Evolutionary conservation across 305 asterid genomes (phyloP).

Genomic region (Solanum chacoense): DNA sequence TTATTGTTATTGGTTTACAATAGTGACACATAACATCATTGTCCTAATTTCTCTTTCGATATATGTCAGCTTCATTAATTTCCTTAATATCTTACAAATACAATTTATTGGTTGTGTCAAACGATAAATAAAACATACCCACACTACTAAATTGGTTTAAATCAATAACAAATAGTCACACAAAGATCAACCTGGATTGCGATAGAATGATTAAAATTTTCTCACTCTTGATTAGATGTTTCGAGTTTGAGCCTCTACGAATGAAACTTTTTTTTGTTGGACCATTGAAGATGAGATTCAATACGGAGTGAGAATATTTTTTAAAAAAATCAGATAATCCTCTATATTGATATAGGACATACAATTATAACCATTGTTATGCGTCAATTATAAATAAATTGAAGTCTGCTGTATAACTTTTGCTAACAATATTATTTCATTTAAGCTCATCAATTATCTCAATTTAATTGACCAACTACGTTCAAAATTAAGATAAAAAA

Average conservation of each 20-base stretch:
- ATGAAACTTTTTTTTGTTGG: background rate
- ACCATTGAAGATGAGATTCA: background rate
- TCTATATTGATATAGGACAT: background rate
- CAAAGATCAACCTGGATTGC: accelerated
- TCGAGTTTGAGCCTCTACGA: background rate
- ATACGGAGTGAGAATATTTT: background rate
- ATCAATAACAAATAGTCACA: background rate
- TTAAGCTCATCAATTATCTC: background rate
- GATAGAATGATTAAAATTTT: background rate
- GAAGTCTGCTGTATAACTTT: background rate
- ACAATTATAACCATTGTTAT: background rate
- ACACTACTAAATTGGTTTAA: background rate
- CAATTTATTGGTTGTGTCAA: background rate
- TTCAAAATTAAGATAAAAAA: background rate
- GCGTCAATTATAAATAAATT: background rate
- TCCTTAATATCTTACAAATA: background rate
- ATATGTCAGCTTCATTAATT: background rate
- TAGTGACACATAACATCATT: background rate
- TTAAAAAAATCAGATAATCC: background rate
- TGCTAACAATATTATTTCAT: background rate
- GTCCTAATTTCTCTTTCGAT: background rate
- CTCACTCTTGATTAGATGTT: accelerated
- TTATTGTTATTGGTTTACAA: background rate
- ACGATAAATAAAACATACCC: background rate
- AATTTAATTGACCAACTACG: background rate